Evolutionary conservation across 805 yeast species (phyloP).

Genomic region (Zygotorulaspora florentina): DNA sequence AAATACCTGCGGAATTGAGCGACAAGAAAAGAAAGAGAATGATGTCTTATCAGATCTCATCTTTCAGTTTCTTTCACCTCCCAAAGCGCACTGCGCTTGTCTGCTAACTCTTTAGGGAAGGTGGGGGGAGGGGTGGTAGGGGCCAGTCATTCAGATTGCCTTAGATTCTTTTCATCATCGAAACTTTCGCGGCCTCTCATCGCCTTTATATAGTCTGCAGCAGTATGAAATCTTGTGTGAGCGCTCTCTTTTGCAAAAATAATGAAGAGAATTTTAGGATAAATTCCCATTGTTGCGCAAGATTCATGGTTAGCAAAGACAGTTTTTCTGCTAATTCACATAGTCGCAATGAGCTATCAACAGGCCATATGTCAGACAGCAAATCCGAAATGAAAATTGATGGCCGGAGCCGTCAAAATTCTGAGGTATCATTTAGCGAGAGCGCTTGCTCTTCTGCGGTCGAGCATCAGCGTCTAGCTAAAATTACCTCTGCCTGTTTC

Average conservation of each 20-base stretch:
- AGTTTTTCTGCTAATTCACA: neutral
- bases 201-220: neutral
- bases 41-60: too few species aligned
- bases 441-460: neutral
- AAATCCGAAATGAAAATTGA: neutral
- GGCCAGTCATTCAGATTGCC: too few species aligned
- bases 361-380: neutral
- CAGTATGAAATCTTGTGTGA: neutral
- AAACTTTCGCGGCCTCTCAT: neutral
- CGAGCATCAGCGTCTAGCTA: neutral
- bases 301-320: neutral
- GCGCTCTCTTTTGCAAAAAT: too few species aligned
- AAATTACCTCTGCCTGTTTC: neutral
- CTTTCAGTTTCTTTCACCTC: neutral
- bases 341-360: neutral
- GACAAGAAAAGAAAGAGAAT: neutral
- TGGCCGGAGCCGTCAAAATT: neutral
- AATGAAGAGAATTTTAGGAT: too few species aligned
- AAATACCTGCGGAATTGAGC: neutral
- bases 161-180: neutral
- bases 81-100: neutral
- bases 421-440: neutral
- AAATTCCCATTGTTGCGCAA: too few species aligned
- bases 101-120: neutral
- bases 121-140: too few species aligned